Percentiles rank a stretch among this genome's conserved stretches.
Evolutionary conservation across 2,329 filamentous ascomycete species (phyloP).

Genomic region (Fusarium abutilonis): DNA sequence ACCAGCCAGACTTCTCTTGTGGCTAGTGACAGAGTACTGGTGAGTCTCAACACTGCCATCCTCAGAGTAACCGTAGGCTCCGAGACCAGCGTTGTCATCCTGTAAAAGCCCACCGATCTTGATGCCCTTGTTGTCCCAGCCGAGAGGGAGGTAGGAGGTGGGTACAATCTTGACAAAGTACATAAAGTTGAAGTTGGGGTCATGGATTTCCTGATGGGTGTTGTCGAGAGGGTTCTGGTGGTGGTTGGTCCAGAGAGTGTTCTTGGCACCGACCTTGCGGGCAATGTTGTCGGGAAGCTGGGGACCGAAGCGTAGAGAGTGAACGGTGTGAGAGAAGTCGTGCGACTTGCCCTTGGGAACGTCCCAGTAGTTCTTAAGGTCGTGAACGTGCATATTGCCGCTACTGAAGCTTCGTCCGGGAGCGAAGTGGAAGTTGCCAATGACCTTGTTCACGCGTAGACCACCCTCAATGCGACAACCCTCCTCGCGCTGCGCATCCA

Average conservation of each 20-base stretch:
- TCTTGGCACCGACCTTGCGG: conserved; percentile 64
- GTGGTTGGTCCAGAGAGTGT: conserved; percentile 81
- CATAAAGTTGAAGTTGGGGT: conserved; percentile 95
- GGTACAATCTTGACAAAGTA: conserved; percentile 99
- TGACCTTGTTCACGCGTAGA: conserved; percentile 95
- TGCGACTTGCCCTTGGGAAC: conserved; percentile 74
- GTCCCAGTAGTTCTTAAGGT: conserved; percentile 94
- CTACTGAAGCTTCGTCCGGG: conserved; percentile 96
- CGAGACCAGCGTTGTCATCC: conserved; percentile 73
- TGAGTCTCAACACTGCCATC: conserved; percentile 94
- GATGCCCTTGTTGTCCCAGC: conserved; percentile 74
- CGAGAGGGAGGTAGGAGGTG: conserved; percentile 91
- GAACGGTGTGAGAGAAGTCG: conserved; percentile 89
- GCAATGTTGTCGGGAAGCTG: conserved; percentile 80
- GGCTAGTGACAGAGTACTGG: conserved; percentile 97
- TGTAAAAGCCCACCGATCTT: conserved; percentile 49
- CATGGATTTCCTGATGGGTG: conserved; percentile 77
- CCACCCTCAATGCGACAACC: conserved; percentile 94
- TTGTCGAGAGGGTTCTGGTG: conserved; percentile 91
- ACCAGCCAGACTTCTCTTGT: conserved; percentile 86
- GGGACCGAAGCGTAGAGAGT: conserved; percentile 91
- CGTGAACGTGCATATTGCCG: conserved; percentile 97
- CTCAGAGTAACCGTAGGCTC: conserved; percentile 59
- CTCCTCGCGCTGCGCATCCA: conserved; percentile 88
- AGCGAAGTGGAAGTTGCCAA: conserved; percentile 98